Base-by-base conservation (phyloP, 2,329 filamentous ascomycete species). In the Fusarium sp. region DNA sequence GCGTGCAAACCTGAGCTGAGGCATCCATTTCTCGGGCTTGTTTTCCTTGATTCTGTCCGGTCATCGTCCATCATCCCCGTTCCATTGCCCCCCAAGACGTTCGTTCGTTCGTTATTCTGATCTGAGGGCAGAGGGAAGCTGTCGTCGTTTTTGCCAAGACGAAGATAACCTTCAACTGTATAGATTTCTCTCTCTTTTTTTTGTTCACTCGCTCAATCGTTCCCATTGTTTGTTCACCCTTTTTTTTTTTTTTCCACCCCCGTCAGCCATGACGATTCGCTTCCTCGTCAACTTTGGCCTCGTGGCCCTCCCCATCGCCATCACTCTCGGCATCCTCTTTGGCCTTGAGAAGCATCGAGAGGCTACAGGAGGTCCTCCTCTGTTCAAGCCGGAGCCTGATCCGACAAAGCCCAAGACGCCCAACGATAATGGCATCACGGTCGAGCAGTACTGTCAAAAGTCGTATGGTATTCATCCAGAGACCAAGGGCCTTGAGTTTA, bases 211-310 rank as follows among this genome's bases (percentile, higher is more conserved):
- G 45, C 58, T 45, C 50, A 14, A 42, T 37, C 40, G 34, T 20
- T 29, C 27, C 38, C 47, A 37, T 20, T 24, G 31, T 45, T 45
- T 7, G 20, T 45, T 13, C 27, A 29, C 27, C 27, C 18, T 8
- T 10, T 27, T 47, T 56, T 20, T 37, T 42, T 11, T 14, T n/a
- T n/a, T n/a, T n/a, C 13, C 20, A 20, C 31, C 20, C 45, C 35
- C 57, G 22, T 61, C 71, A 56, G 72, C 73, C 74, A 86, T 86
- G 84, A 73, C 71, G 40, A 72, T 84, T 64, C 77, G 81, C 71
- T 85, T 86, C 78, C 77, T 89, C 67, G 82, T 89, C 79, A 89
- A 87, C 80, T 82, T 85, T 62, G 82, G 82, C 75, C 83, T 89
- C 59, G 74, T 89, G 69, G 84, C 84, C 72, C 79, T 89, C 68